Evolutionary conservation across 176 grass and related monocot species (phyloP), one percentile per base, ranked within the genome.

Genomic region (Musa itinerans): DNA sequence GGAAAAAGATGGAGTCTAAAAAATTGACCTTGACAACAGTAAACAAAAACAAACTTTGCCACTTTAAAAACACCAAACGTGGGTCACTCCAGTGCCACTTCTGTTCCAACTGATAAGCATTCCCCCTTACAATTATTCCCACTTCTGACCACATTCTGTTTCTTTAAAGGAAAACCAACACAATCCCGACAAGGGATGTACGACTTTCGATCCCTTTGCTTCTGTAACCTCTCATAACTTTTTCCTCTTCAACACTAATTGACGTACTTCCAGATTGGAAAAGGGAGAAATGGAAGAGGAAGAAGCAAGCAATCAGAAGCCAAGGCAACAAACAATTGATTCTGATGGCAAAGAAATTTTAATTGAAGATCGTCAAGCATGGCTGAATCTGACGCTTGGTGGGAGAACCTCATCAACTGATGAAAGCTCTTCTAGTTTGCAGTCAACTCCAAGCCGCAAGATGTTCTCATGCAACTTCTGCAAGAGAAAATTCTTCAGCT

Each of bases 381-480:
- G 75, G 75, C 21, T 77, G 59, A 65, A 52, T 50, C 75, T 77
- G 7, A 77, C 75, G 3, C 75, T 77, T 52, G 34, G 59, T 1
- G 75, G 75, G 10, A 52, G 61, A 50, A 77, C 19, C 61, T 66
- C 58, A 25, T 23, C 65, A 20, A 49, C 65, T 57, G 16, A 19
- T 48, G 19, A 21, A 69, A 70, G 52, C 24, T 22, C 77, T 79
- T 48, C 53, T 4, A 58, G 25, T 50, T 20, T 53, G 19, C 65
- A 59, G 52, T 69, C 59, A 55, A 9, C 65, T 20, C 25, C 52
- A 10, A 34, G 9, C 2, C 53, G 34, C 65, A 70, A 79, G 66
- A 50, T 58, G 27, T 79, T 79, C 77, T 79, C 77, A 50, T 79
- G 77, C 77, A 79, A 79, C 29, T 79, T 79, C 52, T 79, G 77